Evolutionary conservation across 352 stramenopile species (phyloP).

Genomic region (Globisporangium paroecandrum): DNA sequence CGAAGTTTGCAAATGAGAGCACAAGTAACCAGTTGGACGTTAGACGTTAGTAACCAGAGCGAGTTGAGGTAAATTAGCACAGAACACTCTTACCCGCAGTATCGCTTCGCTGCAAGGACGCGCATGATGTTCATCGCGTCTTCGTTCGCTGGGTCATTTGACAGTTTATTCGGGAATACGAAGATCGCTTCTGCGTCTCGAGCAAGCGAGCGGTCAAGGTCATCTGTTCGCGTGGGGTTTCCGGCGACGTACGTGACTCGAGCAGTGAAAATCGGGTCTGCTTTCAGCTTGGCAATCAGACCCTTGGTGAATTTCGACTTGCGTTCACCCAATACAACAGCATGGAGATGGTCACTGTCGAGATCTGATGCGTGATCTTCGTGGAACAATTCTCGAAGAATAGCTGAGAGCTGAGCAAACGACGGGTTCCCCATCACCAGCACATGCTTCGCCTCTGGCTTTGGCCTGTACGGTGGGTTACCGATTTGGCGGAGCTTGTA

Average conservation of each 20-base stretch:
- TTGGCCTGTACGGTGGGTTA: constrained; percentile 72
- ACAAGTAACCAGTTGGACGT: background rate
- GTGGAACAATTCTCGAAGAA: constrained; percentile 86
- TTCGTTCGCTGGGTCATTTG: constrained; percentile 63
- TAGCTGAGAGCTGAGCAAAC: constrained; percentile 77
- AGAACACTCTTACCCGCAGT: constrained; percentile 49
- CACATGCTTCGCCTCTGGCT: constrained; percentile 64
- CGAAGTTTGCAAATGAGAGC: background rate
- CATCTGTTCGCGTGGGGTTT: constrained; percentile 58
- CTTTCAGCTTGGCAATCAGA: constrained; percentile 68
- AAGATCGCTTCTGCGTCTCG: constrained; percentile 67
- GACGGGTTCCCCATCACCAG: constrained; percentile 83
- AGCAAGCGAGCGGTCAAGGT: constrained; percentile 66
- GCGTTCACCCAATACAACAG: constrained; percentile 65
- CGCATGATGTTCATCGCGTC: constrained; percentile 86
- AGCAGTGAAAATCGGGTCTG: constrained; percentile 73
- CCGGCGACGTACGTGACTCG: constrained; percentile 81
- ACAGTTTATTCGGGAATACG: constrained; percentile 83
- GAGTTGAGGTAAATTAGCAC: background rate
- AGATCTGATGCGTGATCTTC: constrained; percentile 61
- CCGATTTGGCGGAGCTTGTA: constrained; percentile 80
- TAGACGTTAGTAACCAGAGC: background rate
- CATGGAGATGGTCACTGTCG: constrained; percentile 51
- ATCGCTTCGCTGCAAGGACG: constrained; percentile 65
- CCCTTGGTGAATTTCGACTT: constrained; percentile 72